Evolutionary conservation across 768 basidiomycete species (phyloP).

Genomic region (Favolaschia claudopus): DNA sequence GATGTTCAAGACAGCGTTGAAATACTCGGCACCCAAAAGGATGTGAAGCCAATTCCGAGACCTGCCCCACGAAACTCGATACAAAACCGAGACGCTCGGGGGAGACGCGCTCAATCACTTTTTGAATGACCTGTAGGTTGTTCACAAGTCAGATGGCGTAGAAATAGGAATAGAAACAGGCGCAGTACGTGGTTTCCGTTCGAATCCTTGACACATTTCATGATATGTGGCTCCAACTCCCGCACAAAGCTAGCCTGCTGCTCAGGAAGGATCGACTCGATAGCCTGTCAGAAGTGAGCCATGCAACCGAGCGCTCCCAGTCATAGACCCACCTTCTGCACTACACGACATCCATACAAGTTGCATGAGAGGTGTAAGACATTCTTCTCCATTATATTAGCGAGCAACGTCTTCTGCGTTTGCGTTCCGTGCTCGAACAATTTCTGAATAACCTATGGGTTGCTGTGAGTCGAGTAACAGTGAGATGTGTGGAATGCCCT

Average conservation of each 20-base stretch:
- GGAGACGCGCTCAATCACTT: conserved; percentile 82
- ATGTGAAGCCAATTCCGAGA: conserved; percentile 84
- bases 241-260: conserved; percentile 79
- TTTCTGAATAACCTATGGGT: conserved; percentile 86
- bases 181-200: conserved; percentile 96
- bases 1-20: conserved; percentile 89
- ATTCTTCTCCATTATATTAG: conserved; percentile 77
- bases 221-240: conserved; percentile 81
- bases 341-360: conserved; percentile 96
- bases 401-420: conserved; percentile 74
- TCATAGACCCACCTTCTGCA: conserved; percentile 75
- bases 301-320: not conserved
- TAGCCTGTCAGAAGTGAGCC: conserved; percentile 58
- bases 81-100: conserved; percentile 82
- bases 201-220: conserved; percentile 88
- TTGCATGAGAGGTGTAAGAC: conserved; percentile 81
- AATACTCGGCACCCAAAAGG: conserved; percentile 95
- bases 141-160: conserved; percentile 4
- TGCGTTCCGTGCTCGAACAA: conserved; percentile 87
- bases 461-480: conserved; percentile 1
- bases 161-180: conserved; percentile 14
- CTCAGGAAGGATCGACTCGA: conserved; percentile 81
- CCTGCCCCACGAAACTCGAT: conserved; percentile 75
- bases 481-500: conserved; percentile 33
- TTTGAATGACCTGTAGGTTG: conserved; percentile 77